phyloP scores from a whole-genome alignment of 2,329 filamentous ascomycete species.

The Sporothrix dimorphospora region DNA sequence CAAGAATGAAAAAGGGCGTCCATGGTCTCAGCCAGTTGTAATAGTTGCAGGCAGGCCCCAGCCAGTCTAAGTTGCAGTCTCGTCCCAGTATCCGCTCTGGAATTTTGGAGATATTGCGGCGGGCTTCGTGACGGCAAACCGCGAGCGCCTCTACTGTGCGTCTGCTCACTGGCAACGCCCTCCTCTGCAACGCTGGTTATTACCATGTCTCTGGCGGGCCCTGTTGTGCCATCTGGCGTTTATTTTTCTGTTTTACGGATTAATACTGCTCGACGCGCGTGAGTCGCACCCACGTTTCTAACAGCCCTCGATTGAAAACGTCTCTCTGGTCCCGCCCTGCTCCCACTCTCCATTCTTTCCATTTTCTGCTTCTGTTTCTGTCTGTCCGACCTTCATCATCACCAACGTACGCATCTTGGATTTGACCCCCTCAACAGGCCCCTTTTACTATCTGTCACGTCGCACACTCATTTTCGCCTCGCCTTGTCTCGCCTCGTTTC shows the following conservation, averaged over 20 bases:
- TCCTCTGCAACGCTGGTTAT: constrained; percentile 5
- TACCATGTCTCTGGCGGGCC: constrained; percentile 1
- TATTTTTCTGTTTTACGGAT: background rate
- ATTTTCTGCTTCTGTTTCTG: background rate
- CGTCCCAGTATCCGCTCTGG: constrained; percentile 3
- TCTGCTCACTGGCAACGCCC: background rate
- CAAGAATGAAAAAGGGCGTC: background rate
- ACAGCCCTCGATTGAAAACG: background rate
- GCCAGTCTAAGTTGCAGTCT: background rate
- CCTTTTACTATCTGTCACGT: background rate
- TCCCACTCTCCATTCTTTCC: background rate
- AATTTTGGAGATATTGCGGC: background rate
- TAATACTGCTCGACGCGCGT: background rate
- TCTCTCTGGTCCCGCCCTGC: background rate
- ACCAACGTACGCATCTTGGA: background rate
- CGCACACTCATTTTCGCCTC: constrained; percentile 2
- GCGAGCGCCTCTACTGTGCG: background rate
- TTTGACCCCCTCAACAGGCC: background rate
- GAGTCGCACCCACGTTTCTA: background rate
- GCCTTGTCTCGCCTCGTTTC: constrained; percentile 13
- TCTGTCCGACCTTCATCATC: background rate
- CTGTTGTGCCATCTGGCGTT: background rate
- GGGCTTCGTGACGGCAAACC: background rate
- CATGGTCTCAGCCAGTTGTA: background rate
- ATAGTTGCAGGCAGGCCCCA: background rate